Evolutionary conservation across 805 yeast species (phyloP), one percentile per base, ranked within the genome.

Genomic region (Myxozyma monticola): DNA sequence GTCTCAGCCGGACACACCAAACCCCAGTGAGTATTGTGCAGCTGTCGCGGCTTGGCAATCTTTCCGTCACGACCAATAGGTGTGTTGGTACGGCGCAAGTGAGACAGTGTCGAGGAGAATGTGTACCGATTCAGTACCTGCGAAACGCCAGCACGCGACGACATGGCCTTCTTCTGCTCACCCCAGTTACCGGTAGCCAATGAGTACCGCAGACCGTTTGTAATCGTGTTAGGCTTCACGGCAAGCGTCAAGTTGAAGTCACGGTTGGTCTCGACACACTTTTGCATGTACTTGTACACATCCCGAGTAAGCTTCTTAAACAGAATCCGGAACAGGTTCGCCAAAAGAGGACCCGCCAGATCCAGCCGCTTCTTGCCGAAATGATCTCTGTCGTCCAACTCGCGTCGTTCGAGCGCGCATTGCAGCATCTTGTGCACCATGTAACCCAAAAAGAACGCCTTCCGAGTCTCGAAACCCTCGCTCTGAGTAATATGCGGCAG

Each of bases 161-260:
- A 83, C 99, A 93, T 93, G 12, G 98, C 97, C 71, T 93, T 93
- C 83, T 90, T 91, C 70, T 93, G 99, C 72, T 93, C 99, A 75
- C 99, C 99, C 99, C 99, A 93, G 75, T 93, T 93, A 77, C 99
- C 99, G 14, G 99, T 93, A 47, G 99, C 99, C 65, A 93, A 77
- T 34, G 99, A 93, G 72, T 93, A 93, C 68, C 95, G 87, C 71
- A 93, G 79, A 68, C 99, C 99, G 55, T 95, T 91, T 33, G 99
- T 93, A 63, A 93, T 88, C 2, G 98, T 93, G 61, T 90, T 90
- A 15, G 97, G 88, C 74, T 93, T 91, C 60, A 93, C 97, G 34
- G 99, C 99, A 65, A 93, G 79, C 45, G 95, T 89, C 74, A 93
- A 79, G 68, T 91, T 91, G 77, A 93, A 93, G 69, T 91, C 99